phyloP scores from a whole-genome alignment of 495 filamentous ascomycete genomes.

The Jackrogersella multiformis region DNA sequence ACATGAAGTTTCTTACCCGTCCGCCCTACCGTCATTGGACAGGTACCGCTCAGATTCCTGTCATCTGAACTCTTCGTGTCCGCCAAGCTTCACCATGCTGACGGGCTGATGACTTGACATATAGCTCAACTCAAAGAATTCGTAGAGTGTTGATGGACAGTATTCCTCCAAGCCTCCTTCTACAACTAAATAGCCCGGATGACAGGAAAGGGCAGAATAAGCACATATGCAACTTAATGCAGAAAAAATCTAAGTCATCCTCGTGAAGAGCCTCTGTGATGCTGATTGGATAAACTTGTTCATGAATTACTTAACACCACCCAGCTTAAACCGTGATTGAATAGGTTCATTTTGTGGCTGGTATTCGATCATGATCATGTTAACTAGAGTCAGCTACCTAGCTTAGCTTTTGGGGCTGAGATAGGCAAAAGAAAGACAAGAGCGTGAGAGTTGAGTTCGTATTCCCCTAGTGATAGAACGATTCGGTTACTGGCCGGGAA shows the following conservation, averaged over 20 bases:
- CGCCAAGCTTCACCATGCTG: constrained; percentile 10
- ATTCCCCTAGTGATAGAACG: neutral
- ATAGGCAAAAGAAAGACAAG: neutral
- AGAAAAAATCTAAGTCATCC: neutral
- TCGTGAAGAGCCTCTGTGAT: constrained; percentile 2
- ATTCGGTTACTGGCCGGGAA: neutral
- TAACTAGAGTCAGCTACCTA: constrained; percentile 12
- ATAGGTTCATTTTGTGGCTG: neutral
- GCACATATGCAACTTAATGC: constrained; percentile 20
- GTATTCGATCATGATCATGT: constrained; percentile 20
- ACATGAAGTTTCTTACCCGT: neutral
- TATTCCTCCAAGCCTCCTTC: neutral
- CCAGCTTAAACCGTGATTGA: neutral
- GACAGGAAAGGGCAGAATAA: constrained; percentile 16
- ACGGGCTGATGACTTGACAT: constrained; percentile 15
- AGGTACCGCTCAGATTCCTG: neutral
- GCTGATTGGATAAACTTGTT: constrained; percentile 5
- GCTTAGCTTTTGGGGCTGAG: constrained; percentile 8
- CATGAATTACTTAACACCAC: neutral
- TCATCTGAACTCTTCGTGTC: constrained; percentile 8
- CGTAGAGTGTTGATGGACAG: constrained; percentile 3
- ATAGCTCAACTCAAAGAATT: constrained; percentile 9
- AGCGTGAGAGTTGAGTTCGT: constrained; percentile 17
- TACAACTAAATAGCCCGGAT: neutral
- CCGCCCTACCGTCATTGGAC: no score